Evolutionary conservation across 73 alveolate genomes (phyloP).

Genomic region (Tetrahymena elliotti): DNA sequence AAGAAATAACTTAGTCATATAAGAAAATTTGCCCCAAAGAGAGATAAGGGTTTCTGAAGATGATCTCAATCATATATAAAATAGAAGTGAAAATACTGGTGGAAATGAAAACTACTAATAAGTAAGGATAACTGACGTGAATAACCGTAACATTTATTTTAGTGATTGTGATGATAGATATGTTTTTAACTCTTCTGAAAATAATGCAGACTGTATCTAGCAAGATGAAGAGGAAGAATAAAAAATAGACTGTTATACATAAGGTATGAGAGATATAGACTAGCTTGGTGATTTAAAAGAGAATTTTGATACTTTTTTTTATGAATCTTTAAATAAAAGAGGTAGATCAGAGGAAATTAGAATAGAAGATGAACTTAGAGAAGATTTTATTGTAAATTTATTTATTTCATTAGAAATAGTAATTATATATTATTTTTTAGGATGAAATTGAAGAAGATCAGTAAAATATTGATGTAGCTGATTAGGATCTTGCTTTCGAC

Average conservation of each 20-base stretch:
- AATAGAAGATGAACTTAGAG: background rate
- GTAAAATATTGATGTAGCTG: background rate
- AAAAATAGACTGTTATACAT: background rate
- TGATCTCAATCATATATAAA: background rate
- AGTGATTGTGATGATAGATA: background rate
- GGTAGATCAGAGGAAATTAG: background rate
- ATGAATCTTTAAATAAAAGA: background rate
- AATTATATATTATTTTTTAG: background rate
- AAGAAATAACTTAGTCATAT: background rate
- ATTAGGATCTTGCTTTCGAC: background rate
- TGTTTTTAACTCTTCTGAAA: background rate
- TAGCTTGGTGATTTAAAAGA: background rate
- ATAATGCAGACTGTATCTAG: background rate
- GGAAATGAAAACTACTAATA: background rate
- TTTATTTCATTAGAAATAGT: background rate
- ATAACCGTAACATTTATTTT: background rate
- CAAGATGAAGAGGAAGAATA: background rate
- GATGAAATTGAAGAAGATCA: background rate
- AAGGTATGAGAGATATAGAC: background rate
- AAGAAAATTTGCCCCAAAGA: background rate
- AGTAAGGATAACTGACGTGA: background rate
- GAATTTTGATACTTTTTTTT: background rate
- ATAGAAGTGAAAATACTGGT: background rate
- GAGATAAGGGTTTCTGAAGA: background rate
- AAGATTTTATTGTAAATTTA: background rate